These are phyloP conservation scores for Imleria badia DNA, from an alignment of 768 basidiomycete species.

Conservation along the genomic window DNA sequence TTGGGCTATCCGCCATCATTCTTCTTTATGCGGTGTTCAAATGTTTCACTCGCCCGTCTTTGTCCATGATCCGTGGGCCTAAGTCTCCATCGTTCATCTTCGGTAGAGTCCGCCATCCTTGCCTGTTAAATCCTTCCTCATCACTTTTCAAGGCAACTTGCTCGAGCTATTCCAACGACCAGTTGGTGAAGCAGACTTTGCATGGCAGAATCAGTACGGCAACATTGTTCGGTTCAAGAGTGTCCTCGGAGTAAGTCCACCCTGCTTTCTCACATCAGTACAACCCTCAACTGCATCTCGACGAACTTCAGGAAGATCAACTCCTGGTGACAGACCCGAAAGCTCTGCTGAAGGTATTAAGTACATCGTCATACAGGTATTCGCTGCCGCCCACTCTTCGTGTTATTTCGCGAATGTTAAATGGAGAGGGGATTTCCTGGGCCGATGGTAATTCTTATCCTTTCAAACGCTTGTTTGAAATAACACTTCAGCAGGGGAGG, in stretches of 20 bases:
- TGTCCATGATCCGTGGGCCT: constrained; percentile 16
- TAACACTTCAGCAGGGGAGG: constrained; percentile 27
- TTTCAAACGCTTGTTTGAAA: constrained; percentile 4
- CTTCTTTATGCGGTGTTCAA: not conserved
- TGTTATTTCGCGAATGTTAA: constrained; percentile 3
- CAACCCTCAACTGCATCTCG: not conserved
- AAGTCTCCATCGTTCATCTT: constrained; percentile 14
- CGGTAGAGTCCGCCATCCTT: constrained; percentile 9
- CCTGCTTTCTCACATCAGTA: not conserved
- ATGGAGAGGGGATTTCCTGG: constrained; percentile 39
- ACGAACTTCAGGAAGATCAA: constrained; percentile 38
- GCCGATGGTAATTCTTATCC: constrained; percentile 34
- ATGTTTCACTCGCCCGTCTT: not conserved
- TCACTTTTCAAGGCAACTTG: constrained; percentile 21
- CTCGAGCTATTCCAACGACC: constrained; percentile 24
- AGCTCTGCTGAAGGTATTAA: constrained; percentile 38
- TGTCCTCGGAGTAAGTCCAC: constrained; percentile 19
- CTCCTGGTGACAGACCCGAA: constrained; percentile 48
- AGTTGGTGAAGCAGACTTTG: constrained; percentile 28
- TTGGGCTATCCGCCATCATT: not conserved
- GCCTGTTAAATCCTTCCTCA: constrained; percentile 10
- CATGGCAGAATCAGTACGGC: constrained; percentile 31
- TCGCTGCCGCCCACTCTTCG: constrained; percentile 31
- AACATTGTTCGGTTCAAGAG: constrained; percentile 25
- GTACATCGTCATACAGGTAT: constrained; percentile 43